phyloP scores from a whole-genome alignment of 1,139 yeast species.

The Hanseniaspora gamundiae region DNA sequence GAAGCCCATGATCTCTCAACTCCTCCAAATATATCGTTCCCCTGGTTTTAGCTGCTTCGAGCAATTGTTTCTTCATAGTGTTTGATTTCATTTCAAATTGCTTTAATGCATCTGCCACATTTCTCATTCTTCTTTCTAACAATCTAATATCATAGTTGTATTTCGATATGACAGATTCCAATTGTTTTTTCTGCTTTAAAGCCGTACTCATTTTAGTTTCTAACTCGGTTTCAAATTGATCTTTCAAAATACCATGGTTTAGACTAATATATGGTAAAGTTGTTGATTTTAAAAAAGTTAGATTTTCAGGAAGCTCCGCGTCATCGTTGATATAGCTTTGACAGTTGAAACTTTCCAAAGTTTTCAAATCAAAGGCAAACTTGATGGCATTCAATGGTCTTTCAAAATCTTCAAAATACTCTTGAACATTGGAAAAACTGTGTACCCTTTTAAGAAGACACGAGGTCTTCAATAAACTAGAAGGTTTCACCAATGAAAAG shows the following conservation, averaged over 20 bases:
- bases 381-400: background rate
- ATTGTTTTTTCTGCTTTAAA: constrained; percentile 42
- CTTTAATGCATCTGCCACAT: constrained; percentile 64
- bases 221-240: constrained; percentile 1
- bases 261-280: background rate
- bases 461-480: background rate
- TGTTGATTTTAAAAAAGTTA: constrained; percentile 2
- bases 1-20: constrained; percentile 1
- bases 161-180: constrained; percentile 62
- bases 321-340: constrained; percentile 1
- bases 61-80: constrained; percentile 21
- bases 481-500: background rate
- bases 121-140: constrained; percentile 60
- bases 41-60: constrained; percentile 2
- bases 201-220: constrained; percentile 28
- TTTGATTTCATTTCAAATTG: constrained; percentile 34
- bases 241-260: background rate
- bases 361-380: background rate
- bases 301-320: background rate
- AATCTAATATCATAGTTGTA: constrained; percentile 70
- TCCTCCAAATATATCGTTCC: constrained; percentile 5
- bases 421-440: constrained; percentile 1
- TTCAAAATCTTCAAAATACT: constrained; percentile 1
- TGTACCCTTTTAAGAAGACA: background rate
- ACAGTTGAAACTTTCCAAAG: background rate